Base-by-base conservation (phyloP, 1,139 yeast genomes). In the Blastobotrys raffinosifermentans region DNA sequence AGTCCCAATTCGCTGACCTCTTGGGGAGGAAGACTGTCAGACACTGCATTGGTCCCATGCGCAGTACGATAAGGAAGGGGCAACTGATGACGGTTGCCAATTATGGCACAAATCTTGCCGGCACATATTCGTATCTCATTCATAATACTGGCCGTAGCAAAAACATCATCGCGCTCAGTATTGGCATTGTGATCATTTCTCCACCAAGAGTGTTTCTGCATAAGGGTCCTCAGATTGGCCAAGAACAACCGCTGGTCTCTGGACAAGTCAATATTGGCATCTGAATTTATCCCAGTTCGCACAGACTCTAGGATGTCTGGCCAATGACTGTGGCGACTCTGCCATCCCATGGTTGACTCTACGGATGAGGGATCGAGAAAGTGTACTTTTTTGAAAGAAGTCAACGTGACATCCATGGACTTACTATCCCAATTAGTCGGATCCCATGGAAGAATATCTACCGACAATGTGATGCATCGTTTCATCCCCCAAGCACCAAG, bases 391-490 rank as follows among this genome's bases (percentile, higher is more conserved):
- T 16, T 19, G 30, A 32, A 22, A 3, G 18, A 11, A 6, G 35
- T 32, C 16, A 39, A 20, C 26, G 35, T 31, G 19, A 34, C 33
- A n/a, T 31, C 13, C 9, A 31, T 32, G 17, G 27, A n/a, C 15
- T 14, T 14, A 6, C 11, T 6, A n/a, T 8, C 32, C 41, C 29
- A 27, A 3, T 18, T 14, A 7, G 18, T 19, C 2, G 32, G 43
- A 6, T 44, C 40, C 39, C 40, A 40, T 3, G 47, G 45, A 14
- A 39, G 37, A 17, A 44, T 27, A 7, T 29, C 17, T 3, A 45
- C 41, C 9, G 46, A 35, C 26, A 49, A 42, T 4, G 53, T 46
- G 9, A 46, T 22, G 22, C 49, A 46, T 10, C 39, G 32, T 3
- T 39, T 37, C 19, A 32, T 14, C 14, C 38, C 32, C 19, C 22